These are phyloP conservation scores for Umbelopsis vinacea DNA, from an alignment of 192 early-diverging fungal species.

Conservation along the genomic window DNA sequence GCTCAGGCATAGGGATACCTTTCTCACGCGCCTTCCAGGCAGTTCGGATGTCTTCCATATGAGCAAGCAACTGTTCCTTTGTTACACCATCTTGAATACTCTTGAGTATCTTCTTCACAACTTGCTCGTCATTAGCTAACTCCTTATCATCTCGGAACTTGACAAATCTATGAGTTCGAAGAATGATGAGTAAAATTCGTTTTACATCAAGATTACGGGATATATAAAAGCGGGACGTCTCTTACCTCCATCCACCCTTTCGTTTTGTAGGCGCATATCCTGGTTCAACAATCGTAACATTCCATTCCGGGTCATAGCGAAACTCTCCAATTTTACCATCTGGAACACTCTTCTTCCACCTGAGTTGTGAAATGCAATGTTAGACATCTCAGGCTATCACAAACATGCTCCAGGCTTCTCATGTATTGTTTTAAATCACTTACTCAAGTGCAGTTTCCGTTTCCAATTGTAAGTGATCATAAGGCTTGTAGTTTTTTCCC, in stretches of 20 bases:
- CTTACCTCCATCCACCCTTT: conserved; percentile 57
- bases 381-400: neutral
- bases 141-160: conserved; percentile 65
- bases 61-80: conserved; percentile 42
- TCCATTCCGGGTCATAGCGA: conserved; percentile 57
- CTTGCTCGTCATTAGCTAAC: conserved; percentile 57
- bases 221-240: neutral
- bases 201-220: neutral
- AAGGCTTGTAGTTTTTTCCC: conserved; percentile 50
- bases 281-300: conserved; percentile 55
- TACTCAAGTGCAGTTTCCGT: conserved; percentile 46
- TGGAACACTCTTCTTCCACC: conserved; percentile 55
- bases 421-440: neutral
- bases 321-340: conserved; percentile 55
- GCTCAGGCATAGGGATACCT: conserved; percentile 28
- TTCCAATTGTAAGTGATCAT: conserved; percentile 60
- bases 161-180: conserved; percentile 38
- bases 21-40: conserved; percentile 49
- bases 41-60: conserved; percentile 41
- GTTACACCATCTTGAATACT: conserved; percentile 55
- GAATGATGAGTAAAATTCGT: neutral
- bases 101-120: conserved; percentile 48
- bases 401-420: neutral
- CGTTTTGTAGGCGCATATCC: conserved; percentile 51
- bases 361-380: conserved; percentile 20